These are phyloP conservation scores for Phytophthora podocarpi DNA, from an alignment of 352 stramenopile genomes.

Conservation along the genomic window DNA sequence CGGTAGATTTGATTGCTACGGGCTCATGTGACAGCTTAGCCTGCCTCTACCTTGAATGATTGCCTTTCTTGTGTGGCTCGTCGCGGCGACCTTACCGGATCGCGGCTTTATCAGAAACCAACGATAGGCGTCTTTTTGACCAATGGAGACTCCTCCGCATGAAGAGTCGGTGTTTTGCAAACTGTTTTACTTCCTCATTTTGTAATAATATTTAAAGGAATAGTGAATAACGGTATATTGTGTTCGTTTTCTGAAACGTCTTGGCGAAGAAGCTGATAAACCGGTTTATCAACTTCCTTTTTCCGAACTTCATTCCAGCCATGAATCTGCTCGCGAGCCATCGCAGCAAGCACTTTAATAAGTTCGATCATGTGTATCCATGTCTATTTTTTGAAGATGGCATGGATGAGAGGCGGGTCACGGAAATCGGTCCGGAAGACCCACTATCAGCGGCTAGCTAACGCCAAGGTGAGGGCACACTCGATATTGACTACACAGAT, in stretches of 20 bases:
- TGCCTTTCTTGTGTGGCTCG: not conserved
- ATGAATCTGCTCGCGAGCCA: no score
- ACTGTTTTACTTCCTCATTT: constrained; percentile 5
- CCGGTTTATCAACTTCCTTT: not conserved
- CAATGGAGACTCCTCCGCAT: not conserved
- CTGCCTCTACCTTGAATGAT: not conserved
- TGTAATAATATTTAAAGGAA: not conserved
- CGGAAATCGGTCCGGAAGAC: no score
- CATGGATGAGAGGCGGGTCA: no score
- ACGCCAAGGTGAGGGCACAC: no score
- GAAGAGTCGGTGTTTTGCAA: not conserved
- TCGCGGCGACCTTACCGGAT: not conserved
- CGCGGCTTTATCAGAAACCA: not conserved
- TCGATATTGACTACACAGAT: no score
- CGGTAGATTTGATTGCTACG: not conserved
- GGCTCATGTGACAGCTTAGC: not conserved
- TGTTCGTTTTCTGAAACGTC: not conserved
- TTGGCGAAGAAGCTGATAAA: not conserved
- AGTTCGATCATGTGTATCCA: no score
- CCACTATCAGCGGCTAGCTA: no score
- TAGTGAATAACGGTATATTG: not conserved
- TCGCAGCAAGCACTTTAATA: no score
- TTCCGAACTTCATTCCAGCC: not conserved
- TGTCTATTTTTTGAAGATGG: no score
- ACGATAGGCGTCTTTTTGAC: not conserved